Percentiles rank a stretch among this genome's conserved stretches.
phyloP scores from a whole-genome alignment of 2,329 filamentous ascomycete species.

The Epichloe glyceriae region DNA sequence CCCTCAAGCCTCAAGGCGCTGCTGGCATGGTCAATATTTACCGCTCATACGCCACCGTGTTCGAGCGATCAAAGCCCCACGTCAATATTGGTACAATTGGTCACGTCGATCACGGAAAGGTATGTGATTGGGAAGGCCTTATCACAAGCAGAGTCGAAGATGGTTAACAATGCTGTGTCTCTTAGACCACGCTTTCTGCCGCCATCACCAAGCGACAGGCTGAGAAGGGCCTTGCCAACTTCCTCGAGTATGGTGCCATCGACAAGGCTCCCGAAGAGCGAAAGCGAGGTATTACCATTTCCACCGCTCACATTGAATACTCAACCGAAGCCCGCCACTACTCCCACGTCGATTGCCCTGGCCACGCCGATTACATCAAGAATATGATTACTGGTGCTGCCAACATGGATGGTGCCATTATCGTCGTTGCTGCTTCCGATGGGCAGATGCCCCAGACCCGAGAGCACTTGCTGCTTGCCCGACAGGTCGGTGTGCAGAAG shows the following conservation, averaged over 20 bases:
- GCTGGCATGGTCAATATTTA: conserved; percentile 52
- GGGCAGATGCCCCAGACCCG: conserved; percentile 99
- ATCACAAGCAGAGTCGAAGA: neutral
- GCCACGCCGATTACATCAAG: conserved; percentile 99
- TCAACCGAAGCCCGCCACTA: conserved; percentile 89
- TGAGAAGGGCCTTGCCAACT: conserved; percentile 85
- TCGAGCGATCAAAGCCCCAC: conserved; percentile 87
- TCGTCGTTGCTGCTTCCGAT: conserved; percentile 95
- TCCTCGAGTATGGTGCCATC: conserved; percentile 94
- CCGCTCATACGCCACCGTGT: conserved; percentile 55
- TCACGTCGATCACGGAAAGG: conserved; percentile 99
- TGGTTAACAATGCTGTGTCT: neutral
- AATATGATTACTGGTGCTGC: conserved; percentile 99
- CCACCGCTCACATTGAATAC: conserved; percentile 97
- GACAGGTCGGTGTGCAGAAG: conserved; percentile 95
- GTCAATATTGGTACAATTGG: conserved; percentile 99
- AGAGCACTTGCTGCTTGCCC: conserved; percentile 93
- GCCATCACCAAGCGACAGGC: conserved; percentile 98
- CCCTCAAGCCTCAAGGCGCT: conserved; percentile 48
- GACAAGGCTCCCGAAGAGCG: conserved; percentile 99
- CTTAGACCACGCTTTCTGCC: conserved; percentile 88
- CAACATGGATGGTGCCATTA: conserved; percentile 98
- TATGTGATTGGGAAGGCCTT: conserved; percentile 24
- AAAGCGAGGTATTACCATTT: conserved; percentile 99
- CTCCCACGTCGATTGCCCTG: conserved; percentile 98